A percentile compares a stretch with the other conserved stretches of the same genome.
Conservation (phyloP, 2,329 filamentous ascomycete species). For the Huntiella decipiens region DNA sequence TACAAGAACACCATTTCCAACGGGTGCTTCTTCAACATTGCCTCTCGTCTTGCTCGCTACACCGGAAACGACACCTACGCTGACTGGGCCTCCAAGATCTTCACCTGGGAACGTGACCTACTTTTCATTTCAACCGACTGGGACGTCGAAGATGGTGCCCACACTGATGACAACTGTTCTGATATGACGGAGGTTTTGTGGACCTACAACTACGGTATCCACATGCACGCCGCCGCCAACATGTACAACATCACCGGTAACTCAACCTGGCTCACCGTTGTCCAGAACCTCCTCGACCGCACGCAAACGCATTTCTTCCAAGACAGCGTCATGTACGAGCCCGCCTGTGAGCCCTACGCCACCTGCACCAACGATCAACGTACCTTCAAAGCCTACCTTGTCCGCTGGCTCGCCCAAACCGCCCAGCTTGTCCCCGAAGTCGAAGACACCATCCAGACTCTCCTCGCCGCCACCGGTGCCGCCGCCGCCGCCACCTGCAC, state of each 20-base stretch:
- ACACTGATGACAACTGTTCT: conserved; percentile 22
- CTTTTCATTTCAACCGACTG: conserved; percentile 37
- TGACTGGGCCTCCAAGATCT: conserved; percentile 55
- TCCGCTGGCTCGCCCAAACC: conserved; percentile 43
- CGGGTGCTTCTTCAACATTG: conserved; percentile 51
- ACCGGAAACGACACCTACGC: conserved; percentile 64
- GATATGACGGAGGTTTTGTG: conserved; percentile 37
- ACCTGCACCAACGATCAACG: conserved; percentile 53
- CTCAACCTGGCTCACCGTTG: conserved; percentile 35
- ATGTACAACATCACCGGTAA: conserved; percentile 41
- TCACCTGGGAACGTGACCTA: conserved; percentile 39
- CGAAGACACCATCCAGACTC: conserved; percentile 27
- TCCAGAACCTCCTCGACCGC: conserved; percentile 36
- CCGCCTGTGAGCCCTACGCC: conserved; percentile 40
- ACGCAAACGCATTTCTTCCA: conserved; percentile 34
- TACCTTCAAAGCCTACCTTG: conserved; percentile 58
- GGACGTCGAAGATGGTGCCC: conserved; percentile 33
- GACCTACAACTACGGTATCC: conserved; percentile 52
- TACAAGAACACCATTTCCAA: conserved; percentile 54
- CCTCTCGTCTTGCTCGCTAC: conserved; percentile 54
- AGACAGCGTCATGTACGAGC: conserved; percentile 39
- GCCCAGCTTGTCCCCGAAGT: conserved; percentile 36
- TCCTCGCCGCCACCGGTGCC: conserved; percentile 30
- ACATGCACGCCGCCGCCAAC: conserved; percentile 40
- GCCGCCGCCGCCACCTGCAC: conserved; percentile 34